Base-by-base conservation (phyloP, 441 rosid species). In the Biscutella laevigata region DNA sequence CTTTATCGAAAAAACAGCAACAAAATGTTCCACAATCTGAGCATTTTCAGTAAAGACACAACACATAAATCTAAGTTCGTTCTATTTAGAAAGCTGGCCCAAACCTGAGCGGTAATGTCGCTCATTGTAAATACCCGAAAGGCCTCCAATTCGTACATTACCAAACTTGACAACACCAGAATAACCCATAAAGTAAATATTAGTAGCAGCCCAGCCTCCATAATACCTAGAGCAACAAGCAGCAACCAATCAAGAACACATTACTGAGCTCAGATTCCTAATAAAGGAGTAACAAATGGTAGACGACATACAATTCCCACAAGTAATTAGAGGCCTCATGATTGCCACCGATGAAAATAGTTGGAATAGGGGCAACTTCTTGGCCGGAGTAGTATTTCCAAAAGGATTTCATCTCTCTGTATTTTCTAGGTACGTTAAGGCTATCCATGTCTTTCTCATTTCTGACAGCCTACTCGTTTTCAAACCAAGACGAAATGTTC, bases 261-360 rank as follows among this genome's bases (percentile, higher is more conserved):
- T 3, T 7, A 6, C 21, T 57, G 9, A 27, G 16, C 61, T 39
- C 53, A 22, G 6, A 19, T 21, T 25, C 38, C 16, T 17, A 30
- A 24, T 1, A 19, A n/a, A 20, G n/a, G n/a, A 4, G 40, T 4
- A 7, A 17, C n/a, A 11, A 36, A 1, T 10, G 38, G 32, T 19
- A 17, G 8, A 38, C 2, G 32, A 67, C 94, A 65, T 52, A 83
- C 95, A 88, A 42, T 71, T 85, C 96, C 95, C 95, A 91, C 61
- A 82, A 72, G 75, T 88, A 87, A 61, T 91, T 91, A 3, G 95
- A 91, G 62, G 98, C 96, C 68, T 91, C 98, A 20, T 88, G 98
- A 68, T 91, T 91, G 5, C 98, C 95, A 19, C 94, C 91, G n/a
- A 91, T 83, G 72, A 88, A 91, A 4, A 91, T 77, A 1, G 96